A percentile compares a stretch with the other conserved stretches of the same genome.
Evolutionary conservation across 2,329 filamentous ascomycete genomes (phyloP).

Genomic region (Pseudogymnoascus sp.): DNA sequence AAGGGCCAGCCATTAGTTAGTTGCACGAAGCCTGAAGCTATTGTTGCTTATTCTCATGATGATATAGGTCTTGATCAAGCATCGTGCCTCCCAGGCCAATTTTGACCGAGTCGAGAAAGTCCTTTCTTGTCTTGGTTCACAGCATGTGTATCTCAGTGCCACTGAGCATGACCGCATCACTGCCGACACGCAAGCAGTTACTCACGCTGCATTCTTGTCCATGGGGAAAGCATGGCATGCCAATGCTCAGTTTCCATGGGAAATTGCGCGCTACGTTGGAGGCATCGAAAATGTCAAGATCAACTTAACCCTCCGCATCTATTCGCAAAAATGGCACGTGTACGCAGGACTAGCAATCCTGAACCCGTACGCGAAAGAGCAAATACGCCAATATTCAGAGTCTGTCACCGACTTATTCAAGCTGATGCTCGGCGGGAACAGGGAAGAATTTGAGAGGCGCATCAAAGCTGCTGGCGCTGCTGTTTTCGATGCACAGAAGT

Average conservation of each 20-base stretch:
- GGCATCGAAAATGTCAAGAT: conserved; percentile 99
- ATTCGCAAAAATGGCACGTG: conserved; percentile 98
- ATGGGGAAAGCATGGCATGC: conserved; percentile 99
- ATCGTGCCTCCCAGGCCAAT: conserved; percentile 71
- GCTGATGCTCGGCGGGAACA: conserved; percentile 83
- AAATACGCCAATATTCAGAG: conserved; percentile 89
- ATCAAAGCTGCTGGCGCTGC: conserved; percentile 72
- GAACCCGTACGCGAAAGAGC: conserved; percentile 83
- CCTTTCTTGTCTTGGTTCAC: conserved; percentile 74
- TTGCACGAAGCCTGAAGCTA: not conserved
- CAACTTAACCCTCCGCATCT: conserved; percentile 95
- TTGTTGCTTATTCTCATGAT: not conserved
- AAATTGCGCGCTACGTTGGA: conserved; percentile 87
- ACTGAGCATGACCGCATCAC: conserved; percentile 92
- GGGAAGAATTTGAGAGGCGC: conserved; percentile 62
- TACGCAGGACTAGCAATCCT: conserved; percentile 96
- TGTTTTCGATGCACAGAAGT: conserved; percentile 51
- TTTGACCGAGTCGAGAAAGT: conserved; percentile 73
- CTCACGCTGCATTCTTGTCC: conserved; percentile 89
- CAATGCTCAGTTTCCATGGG: conserved; percentile 94
- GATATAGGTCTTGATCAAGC: conserved; percentile 69
- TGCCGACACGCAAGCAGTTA: conserved; percentile 95
- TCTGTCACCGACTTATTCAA: conserved; percentile 94
- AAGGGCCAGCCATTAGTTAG: conserved; percentile 78
- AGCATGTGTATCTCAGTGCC: conserved; percentile 79